phyloP scores from a whole-genome alignment of 441 rosid species.

The Manihot esculenta region DNA sequence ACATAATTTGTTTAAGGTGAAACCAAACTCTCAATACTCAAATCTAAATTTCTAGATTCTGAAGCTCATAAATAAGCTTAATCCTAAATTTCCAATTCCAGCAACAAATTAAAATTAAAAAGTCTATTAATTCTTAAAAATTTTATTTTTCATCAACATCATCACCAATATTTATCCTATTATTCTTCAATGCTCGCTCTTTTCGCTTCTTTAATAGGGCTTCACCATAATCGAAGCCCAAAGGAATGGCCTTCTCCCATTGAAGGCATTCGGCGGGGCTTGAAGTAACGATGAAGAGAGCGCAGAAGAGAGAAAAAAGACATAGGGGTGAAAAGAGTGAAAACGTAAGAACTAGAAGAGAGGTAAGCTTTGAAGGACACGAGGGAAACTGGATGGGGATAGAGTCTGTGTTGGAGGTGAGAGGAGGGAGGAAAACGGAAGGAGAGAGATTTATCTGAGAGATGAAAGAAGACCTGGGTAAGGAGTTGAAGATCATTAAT shows the following conservation, averaged over 20 bases:
- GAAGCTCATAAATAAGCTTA: too few species aligned
- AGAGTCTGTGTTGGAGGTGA: slow-evolving; percentile 65
- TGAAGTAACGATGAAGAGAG: slow-evolving; percentile 67
- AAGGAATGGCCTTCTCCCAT: slow-evolving; percentile 5
- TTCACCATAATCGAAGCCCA: slow-evolving; percentile 17
- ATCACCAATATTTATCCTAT: slow-evolving; percentile 17
- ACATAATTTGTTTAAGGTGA: too few species aligned
- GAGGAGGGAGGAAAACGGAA: slow-evolving; percentile 46
- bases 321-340: slow-evolving; percentile 77
- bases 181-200: slow-evolving; percentile 23
- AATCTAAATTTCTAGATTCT: too few species aligned
- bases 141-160: slow-evolving; percentile 8
- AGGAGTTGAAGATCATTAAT: slow-evolving; percentile 42
- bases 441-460: slow-evolving; percentile 42
- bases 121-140: too few species aligned
- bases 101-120: too few species aligned
- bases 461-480: slow-evolving; percentile 45
- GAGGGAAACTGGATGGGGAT: slow-evolving; percentile 43
- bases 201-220: slow-evolving; percentile 38
- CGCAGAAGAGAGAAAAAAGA: slow-evolving; percentile 71
- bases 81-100: too few species aligned
- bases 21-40: too few species aligned
- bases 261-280: slow-evolving; percentile 24
- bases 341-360: slow-evolving; percentile 62
- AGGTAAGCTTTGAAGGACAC: slow-evolving; percentile 62